These are phyloP conservation scores for Chlorella variabilis DNA, from an alignment of 163 green algal species.

Conservation along the genomic window DNA sequence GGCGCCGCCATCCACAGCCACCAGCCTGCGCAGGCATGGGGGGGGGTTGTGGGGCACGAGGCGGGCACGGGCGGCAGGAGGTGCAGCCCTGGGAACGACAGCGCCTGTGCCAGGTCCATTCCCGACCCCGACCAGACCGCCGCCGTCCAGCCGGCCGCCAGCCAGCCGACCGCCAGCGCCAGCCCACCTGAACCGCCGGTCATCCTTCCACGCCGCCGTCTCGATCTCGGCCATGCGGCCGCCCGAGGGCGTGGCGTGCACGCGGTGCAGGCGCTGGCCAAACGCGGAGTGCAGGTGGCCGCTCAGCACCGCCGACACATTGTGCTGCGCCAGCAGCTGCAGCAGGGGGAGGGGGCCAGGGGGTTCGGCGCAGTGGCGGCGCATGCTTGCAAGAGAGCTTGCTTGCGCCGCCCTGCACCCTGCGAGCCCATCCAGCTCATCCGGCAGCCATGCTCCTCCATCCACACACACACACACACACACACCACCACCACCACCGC, in stretches of 20 bases:
- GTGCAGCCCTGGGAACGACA: too few species aligned
- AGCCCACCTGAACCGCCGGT: constrained; percentile 52
- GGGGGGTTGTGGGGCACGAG: not conserved
- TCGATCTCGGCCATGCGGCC: constrained; percentile 69
- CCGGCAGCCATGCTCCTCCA: not conserved
- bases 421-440: not conserved
- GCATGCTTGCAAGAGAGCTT: not conserved
- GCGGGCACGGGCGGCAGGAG: too few species aligned
- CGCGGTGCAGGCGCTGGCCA: constrained; percentile 64
- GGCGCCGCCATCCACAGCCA: constrained; percentile 50
- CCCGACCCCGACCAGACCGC: too few species aligned
- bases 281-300: constrained; percentile 83
- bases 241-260: constrained; percentile 49
- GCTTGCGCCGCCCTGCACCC: not conserved
- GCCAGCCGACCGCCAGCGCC: too few species aligned
- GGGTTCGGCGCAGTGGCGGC: not conserved
- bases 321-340: constrained; percentile 39
- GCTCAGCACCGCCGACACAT: constrained; percentile 63
- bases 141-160: too few species aligned
- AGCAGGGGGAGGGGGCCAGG: not conserved
- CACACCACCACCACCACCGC: too few species aligned
- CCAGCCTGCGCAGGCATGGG: not conserved
- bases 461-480: too few species aligned
- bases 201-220: constrained; percentile 73
- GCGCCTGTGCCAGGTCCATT: too few species aligned